Conservation (phyloP, 345 rosid species). For the Sisymbrium irio region DNA sequence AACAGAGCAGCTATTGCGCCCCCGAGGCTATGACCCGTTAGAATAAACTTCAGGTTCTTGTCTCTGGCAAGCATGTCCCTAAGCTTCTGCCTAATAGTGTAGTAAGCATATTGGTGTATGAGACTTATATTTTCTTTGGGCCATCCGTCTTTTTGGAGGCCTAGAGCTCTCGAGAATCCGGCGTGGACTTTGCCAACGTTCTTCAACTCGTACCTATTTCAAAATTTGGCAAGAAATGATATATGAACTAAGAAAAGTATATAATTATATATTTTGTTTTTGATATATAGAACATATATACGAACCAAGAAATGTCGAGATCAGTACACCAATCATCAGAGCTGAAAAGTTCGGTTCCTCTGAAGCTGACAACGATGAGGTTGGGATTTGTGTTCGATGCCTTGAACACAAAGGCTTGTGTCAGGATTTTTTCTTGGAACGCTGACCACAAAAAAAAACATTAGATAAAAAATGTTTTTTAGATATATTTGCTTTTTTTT, state of each 20-base stretch:
- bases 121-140: slow-evolving; percentile 31
- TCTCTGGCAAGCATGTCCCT: slow-evolving; percentile 26
- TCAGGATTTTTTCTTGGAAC: slow-evolving; percentile 30
- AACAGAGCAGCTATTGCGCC: slow-evolving; percentile 62
- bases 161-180: slow-evolving; percentile 68
- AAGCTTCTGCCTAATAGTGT: slow-evolving; percentile 45
- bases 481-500: no score
- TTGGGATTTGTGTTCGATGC: slow-evolving; percentile 37
- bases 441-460: slow-evolving; percentile 25
- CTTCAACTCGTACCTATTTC: slow-evolving; percentile 21
- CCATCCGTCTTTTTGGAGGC: slow-evolving; percentile 51
- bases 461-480: no score
- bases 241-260: neutral
- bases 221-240: neutral
- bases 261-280: neutral
- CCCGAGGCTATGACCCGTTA: slow-evolving; percentile 71
- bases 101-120: slow-evolving; percentile 48
- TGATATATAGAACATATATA: slow-evolving; percentile 24
- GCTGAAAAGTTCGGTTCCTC: slow-evolving; percentile 58
- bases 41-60: slow-evolving; percentile 43
- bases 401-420: slow-evolving; percentile 50
- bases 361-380: slow-evolving; percentile 49
- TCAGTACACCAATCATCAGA: slow-evolving; percentile 50
- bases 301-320: slow-evolving; percentile 57
- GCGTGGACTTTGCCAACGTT: slow-evolving; percentile 49